These are phyloP conservation scores for Neurospora sp. DNA, from an alignment of 2,329 filamentous ascomycete species.

Conservation along the genomic window DNA sequence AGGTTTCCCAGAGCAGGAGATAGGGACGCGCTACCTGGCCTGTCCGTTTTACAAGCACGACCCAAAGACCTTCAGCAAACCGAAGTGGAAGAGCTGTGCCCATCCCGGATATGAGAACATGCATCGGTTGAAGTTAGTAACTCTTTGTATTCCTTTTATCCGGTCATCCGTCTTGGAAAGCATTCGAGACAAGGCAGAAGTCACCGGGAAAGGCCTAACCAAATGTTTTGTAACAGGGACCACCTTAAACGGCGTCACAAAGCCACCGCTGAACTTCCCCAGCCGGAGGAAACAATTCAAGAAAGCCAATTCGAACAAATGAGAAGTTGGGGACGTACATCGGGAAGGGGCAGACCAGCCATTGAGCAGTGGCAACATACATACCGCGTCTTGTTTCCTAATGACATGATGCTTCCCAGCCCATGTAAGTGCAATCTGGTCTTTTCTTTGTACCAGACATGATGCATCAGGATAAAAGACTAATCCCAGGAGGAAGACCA, in stretches of 20 bases:
- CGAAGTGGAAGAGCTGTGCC: neutral
- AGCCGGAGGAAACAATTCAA: neutral
- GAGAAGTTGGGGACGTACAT: neutral
- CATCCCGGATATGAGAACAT: neutral
- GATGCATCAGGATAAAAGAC: no score
- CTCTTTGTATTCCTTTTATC: neutral
- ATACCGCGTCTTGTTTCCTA: neutral
- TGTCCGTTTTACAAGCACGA: neutral
- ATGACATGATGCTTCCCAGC: neutral
- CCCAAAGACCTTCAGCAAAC: neutral
- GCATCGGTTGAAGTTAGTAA: neutral
- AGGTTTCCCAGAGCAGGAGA: neutral
- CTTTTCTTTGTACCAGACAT: no score
- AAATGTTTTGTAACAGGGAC: neutral
- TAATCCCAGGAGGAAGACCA: neutral
- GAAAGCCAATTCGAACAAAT: neutral
- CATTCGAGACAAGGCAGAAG: no score
- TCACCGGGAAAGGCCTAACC: no score
- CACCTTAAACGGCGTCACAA: neutral
- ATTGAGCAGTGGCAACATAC: neutral
- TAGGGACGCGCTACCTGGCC: neutral
- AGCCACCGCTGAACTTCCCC: neutral
- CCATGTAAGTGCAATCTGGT: neutral
- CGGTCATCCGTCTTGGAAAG: no score
- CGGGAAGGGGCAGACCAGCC: neutral